A percentile compares a stretch with the other conserved stretches of the same genome.
phyloP scores from a whole-genome alignment of 495 filamentous ascomycete genomes.

The Aspergillus bridgeri region DNA sequence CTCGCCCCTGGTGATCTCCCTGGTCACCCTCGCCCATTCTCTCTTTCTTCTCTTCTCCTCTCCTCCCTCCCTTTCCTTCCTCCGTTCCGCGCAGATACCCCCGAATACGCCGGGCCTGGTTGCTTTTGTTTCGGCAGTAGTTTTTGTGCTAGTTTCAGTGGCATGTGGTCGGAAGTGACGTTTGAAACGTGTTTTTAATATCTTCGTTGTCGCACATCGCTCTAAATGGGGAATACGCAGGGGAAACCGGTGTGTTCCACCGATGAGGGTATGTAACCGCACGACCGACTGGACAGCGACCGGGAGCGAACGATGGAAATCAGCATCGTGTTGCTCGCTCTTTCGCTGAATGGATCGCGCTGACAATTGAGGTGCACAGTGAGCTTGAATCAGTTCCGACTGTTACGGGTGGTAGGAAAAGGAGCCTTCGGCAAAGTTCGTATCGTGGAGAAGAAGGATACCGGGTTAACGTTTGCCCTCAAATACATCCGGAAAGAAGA shows the following conservation, averaged over 20 bases:
- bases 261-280: conserved; percentile 78
- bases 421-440: conserved; percentile 98
- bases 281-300: background rate
- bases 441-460: conserved; percentile 97
- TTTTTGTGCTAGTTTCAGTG: conserved; percentile 21
- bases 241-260: conserved; percentile 90
- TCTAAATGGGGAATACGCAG: conserved; percentile 85
- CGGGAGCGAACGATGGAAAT: background rate
- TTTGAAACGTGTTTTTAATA: conserved; percentile 19
- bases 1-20: conserved; percentile 1
- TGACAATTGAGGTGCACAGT: conserved; percentile 49
- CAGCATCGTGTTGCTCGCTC: background rate
- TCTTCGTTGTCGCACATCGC: conserved; percentile 18
- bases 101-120: conserved; percentile 1
- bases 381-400: conserved; percentile 95
- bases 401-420: conserved; percentile 92
- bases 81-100: background rate
- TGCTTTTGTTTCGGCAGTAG: conserved; percentile 5
- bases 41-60: background rate
- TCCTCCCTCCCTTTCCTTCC: background rate
- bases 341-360: background rate
- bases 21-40: conserved; percentile 2
- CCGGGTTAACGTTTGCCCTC: conserved; percentile 85
- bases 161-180: conserved; percentile 33
- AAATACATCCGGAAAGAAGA: conserved; percentile 99